These are phyloP conservation scores for Tulasnella sp. DNA, from an alignment of 768 basidiomycete genomes.

Conservation along the genomic window DNA sequence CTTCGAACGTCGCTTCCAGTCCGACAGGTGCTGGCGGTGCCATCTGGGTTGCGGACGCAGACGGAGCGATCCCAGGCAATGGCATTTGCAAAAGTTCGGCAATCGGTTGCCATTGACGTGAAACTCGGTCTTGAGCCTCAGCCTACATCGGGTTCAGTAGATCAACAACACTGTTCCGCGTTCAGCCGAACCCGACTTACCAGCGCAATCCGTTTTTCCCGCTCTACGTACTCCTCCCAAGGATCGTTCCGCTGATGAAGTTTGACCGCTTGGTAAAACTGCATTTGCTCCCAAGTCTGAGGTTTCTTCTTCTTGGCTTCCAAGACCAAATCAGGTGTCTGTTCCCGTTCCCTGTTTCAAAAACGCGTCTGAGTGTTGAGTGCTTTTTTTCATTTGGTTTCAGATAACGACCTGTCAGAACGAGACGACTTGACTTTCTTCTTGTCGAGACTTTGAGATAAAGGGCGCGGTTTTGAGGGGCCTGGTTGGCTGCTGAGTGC, in stretches of 20 bases:
- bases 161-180: not conserved
- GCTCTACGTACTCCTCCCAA: constrained; percentile 13
- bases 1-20: not conserved
- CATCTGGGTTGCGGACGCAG: not conserved
- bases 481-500: not conserved
- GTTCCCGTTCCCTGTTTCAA: not conserved
- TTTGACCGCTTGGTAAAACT: constrained; percentile 13
- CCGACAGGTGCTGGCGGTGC: not conserved
- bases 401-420: not conserved
- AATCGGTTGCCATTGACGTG: constrained; percentile 7
- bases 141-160: not conserved
- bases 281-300: not conserved
- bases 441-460: not conserved
- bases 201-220: constrained; percentile 6
- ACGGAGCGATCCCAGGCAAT: not conserved
- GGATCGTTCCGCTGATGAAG: constrained; percentile 13
- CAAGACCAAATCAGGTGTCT: not conserved
- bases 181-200: not conserved
- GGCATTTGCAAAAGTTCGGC: not conserved
- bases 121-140: constrained; percentile 2
- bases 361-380: not conserved
- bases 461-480: not conserved
- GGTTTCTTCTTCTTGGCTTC: not conserved
- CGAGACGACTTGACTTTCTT: not conserved
- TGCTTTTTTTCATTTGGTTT: not conserved